Conservation (phyloP, 768 basidiomycete genomes). For the Boletellus ananas region DNA sequence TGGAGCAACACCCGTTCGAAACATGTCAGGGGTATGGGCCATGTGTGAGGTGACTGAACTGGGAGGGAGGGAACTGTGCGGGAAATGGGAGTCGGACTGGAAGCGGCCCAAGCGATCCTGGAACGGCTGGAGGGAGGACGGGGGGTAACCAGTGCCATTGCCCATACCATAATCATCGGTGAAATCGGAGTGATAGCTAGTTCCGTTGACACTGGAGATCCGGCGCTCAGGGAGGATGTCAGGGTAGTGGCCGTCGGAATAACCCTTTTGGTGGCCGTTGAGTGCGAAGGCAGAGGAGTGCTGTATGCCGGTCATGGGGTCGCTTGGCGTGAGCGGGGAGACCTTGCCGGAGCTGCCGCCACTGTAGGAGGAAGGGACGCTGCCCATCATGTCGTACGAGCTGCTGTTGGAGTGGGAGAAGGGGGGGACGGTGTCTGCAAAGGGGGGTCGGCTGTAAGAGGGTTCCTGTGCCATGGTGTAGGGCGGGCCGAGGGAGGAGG, state of each 20-base stretch:
- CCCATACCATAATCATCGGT: conserved; percentile 59
- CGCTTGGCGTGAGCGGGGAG: conserved; percentile 70
- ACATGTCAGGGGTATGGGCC: conserved; percentile 49
- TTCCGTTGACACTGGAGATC: conserved; percentile 41
- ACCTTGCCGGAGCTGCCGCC: conserved; percentile 61
- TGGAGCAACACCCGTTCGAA: conserved; percentile 62
- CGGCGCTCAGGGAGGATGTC: conserved; percentile 61
- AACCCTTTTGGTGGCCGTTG: conserved; percentile 49
- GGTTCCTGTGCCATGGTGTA: conserved; percentile 53
- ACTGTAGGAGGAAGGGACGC: conserved; percentile 56
- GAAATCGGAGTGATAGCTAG: conserved; percentile 56
- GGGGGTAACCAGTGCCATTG: conserved; percentile 44
- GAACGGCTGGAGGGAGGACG: conserved; percentile 53
- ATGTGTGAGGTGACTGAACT: conserved; percentile 47
- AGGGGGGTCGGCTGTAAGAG: conserved; percentile 57
- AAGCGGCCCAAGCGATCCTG: conserved; percentile 57
- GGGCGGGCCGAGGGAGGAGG: conserved; percentile 58
- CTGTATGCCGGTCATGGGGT: conserved; percentile 56
- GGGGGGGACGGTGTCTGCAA: conserved; percentile 56
- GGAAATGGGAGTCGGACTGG: conserved; percentile 50
- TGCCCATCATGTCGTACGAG: conserved; percentile 64
- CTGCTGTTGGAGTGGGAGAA: conserved; percentile 50
- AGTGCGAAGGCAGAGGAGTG: conserved; percentile 50
- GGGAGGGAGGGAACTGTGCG: conserved; percentile 40
- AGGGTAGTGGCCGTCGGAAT: conserved; percentile 49